Base-by-base conservation (phyloP, 306 rosid species). In the Quercus variabilis region DNA sequence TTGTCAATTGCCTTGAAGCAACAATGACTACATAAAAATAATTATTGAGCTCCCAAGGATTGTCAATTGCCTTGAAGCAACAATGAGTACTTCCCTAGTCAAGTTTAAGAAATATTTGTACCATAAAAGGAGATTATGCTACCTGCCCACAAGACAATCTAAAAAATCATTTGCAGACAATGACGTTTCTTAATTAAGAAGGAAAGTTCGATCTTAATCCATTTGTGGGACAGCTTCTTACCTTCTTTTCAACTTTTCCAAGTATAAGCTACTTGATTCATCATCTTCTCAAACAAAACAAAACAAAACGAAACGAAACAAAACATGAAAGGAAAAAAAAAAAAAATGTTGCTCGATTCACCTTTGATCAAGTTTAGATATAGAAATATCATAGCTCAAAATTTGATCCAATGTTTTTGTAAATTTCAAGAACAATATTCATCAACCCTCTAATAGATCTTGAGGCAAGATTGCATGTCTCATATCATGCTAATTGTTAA, bases 91-190 rank as follows among this genome's bases (percentile, higher is more conserved):
- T 76, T 81, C 57, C 54, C 69, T 31, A 64, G 82, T 72, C 58
- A 79, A 85, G 80, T 77, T 81, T 75, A 85, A 85, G 77, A 83
- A 81, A 78, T 26, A 28, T 28, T 5, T 26, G 38, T 79, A 54
- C 60, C 83, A 77, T 65, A 46, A 38, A 78, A 82, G 25, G 38
- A 76, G 88, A 83, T 79, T 83, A 46, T 85, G 86, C 82, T 83
- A 83, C 88, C 89, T 89, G 74, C 89, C 88, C 55, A 79, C 84
- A 76, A 71, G 79, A 81, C 93, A 86, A 56, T 52, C 68, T 56
- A 78, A 80, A 79, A 86, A 10, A 86, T 84, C 85, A 56, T 65
- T 55, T 17, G 74, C 60, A 38, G 88, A 82, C 77, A 74, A 83
- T 63, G 71, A 72, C 49, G 68, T 83, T 77, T 79, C 75, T 78